Evolutionary conservation across 179 eudicot species (phyloP).

Genomic region (Vitellaria paradoxa): DNA sequence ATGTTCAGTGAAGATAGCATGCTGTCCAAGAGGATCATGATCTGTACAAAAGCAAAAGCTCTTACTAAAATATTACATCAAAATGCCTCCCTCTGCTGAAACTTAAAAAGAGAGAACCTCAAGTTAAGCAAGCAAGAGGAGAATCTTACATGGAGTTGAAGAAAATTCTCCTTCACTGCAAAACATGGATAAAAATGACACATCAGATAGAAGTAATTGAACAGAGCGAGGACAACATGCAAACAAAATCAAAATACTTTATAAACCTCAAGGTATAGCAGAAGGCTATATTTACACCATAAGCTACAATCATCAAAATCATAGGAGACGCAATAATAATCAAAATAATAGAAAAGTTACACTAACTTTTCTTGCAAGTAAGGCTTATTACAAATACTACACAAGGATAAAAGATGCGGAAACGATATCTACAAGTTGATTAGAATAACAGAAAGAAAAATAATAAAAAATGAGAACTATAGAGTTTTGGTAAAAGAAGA

Average conservation of each 20-base stretch:
- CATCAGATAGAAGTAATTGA: conserved; percentile 14
- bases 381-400: no score
- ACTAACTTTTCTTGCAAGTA: no score
- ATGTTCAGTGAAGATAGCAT: conserved; percentile 66
- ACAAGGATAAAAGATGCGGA: no score
- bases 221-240: not conserved
- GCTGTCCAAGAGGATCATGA: conserved; percentile 82
- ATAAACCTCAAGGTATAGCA: not conserved
- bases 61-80: not conserved
- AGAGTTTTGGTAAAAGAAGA: no score
- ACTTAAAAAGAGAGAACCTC: not conserved
- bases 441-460: no score
- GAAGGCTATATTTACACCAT: no score
- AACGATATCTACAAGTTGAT: no score
- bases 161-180: conserved; percentile 82
- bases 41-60: conserved; percentile 41
- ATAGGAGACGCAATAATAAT: no score
- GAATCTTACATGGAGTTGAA: conserved; percentile 68
- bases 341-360: no score
- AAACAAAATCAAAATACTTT: not conserved
- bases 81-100: not conserved
- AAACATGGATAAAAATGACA: conserved; percentile 15
- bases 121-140: conserved; percentile 1
- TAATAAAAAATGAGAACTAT: no score
- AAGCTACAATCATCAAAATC: no score